Evolutionary conservation across 352 stramenopile genomes (phyloP), one percentile per base, ranked within the genome.

Genomic region (Phytophthora pluvialis): DNA sequence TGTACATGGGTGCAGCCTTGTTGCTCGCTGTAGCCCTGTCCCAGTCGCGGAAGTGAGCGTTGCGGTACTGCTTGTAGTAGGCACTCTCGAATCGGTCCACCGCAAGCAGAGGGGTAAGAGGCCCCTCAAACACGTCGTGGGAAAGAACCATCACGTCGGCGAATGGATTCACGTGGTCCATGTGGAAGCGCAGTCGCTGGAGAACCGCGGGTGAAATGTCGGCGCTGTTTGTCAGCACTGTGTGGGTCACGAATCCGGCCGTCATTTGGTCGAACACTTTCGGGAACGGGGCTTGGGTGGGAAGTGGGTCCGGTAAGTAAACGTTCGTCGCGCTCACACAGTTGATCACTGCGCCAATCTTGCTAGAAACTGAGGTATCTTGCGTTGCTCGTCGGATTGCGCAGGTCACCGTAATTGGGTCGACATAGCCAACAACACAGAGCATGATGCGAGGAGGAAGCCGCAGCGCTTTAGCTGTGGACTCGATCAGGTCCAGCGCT

Each of bases 231-330:
- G 73, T 90, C n/a, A 93, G 44, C 5, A 94, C 68, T 1, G 85
- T 62, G 55, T 90, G 77, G 4, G 86, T 94, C 36, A 79, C 57
- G 58, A 94, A 90, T 0, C 86, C 86, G 2, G 74, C 57, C 0
- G 70, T 60, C 43, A 92, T 67, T 71, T 94, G 86, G 43, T 92
- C 86, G 21, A 89, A 91, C 0, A 94, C 59, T 55, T 80, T 85
- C 0, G 81, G 86, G 8, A 90, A 80, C 21, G 81, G 64, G 42
- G 42, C 59, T 62, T 88, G 68, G 1, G 71, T 42, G 6, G 38
- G 42, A 7, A 77, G 32, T 8, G 67, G 26, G 42, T 92, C 81
- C 0, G 83, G 81, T 10, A 79, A 31, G n/a, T 88, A 89, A 28
- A 80, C 63, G 43, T 88, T 88, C 5, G 67, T 78, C 3, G 80